These are phyloP conservation scores for Leccinum pachyderme DNA, from an alignment of 1,284 basidiomycete genomes.

Conservation along the genomic window DNA sequence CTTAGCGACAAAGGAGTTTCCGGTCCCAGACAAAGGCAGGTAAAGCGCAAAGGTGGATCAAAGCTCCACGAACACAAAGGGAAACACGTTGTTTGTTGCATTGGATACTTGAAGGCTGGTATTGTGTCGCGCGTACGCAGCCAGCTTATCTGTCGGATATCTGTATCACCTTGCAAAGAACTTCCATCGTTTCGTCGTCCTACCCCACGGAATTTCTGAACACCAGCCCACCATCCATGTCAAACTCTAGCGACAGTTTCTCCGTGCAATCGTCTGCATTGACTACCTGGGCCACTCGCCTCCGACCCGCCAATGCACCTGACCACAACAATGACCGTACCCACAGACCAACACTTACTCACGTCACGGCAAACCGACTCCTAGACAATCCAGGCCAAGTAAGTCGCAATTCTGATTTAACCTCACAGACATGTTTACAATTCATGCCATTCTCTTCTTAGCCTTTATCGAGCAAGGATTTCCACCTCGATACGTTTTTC, in stretches of 20 bases:
- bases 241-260: background rate
- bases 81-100: constrained; percentile 1
- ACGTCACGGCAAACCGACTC: background rate
- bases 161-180: background rate
- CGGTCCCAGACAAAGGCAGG: constrained; percentile 16
- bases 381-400: constrained; percentile 3
- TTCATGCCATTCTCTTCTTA: background rate
- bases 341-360: background rate
- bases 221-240: background rate
- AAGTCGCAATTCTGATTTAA: background rate
- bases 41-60: background rate
- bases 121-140: background rate
- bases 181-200: background rate
- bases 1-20: background rate
- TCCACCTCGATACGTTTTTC: constrained; percentile 21
- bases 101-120: background rate
- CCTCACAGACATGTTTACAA: background rate
- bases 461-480: constrained; percentile 6
- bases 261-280: constrained; percentile 2
- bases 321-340: background rate
- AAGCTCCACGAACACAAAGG: constrained; percentile 13
- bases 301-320: background rate
- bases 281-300: background rate
- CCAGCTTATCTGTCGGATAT: background rate
- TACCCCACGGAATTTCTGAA: background rate